Evolutionary conservation across 805 yeast genomes (phyloP).

Genomic region (Metschnikowia lochheadii): DNA sequence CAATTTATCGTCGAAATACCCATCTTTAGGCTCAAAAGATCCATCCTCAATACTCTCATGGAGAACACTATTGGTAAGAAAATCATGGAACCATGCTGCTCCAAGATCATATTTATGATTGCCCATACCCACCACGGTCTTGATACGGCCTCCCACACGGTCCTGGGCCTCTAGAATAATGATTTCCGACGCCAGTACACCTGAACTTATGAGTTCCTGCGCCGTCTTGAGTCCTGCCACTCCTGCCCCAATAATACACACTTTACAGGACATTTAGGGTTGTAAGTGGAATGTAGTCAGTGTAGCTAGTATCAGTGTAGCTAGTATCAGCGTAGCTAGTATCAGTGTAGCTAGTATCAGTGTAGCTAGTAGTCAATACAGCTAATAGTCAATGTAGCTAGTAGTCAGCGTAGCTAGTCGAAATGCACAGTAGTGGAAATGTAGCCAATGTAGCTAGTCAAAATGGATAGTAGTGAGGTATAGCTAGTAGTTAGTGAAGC

Average conservation of each 20-base stretch:
- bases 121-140: conserved; percentile 18
- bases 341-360: too few species aligned
- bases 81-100: conserved; percentile 90
- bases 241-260: conserved; percentile 24
- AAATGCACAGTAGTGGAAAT: too few species aligned
- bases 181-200: conserved; percentile 15
- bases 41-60: conserved; percentile 38
- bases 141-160: conserved; percentile 23
- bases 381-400: too few species aligned
- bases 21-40: conserved; percentile 20
- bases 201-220: conserved; percentile 20
- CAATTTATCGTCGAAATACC: conserved; percentile 48
- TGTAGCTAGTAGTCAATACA: too few species aligned
- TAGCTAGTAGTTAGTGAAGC: too few species aligned
- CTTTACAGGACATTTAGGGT: not conserved
- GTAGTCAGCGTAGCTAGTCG: too few species aligned
- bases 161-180: conserved; percentile 23
- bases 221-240: conserved; percentile 25
- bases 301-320: too few species aligned
- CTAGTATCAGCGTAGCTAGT: too few species aligned
- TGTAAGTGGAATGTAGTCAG: too few species aligned
- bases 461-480: too few species aligned
- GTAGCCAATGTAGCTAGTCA: too few species aligned
- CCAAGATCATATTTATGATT: conserved; percentile 63
- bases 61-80: conserved; percentile 62